Evolutionary conservation across 129 eudicot species (phyloP).

Genomic region (Centella asiatica): DNA sequence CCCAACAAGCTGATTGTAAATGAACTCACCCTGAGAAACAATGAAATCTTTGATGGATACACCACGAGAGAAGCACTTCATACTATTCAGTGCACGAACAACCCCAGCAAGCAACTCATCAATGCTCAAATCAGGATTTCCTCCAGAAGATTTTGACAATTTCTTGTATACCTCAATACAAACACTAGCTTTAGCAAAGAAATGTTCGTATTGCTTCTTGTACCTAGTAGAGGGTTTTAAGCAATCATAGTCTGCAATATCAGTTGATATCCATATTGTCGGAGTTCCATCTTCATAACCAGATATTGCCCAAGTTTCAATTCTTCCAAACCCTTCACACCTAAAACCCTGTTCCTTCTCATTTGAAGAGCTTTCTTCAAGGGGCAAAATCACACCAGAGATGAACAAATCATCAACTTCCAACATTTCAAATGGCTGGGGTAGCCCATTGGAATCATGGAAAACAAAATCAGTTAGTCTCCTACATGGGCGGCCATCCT

Average conservation of each 20-base stretch:
- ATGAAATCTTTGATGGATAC: slow-evolving; percentile 50
- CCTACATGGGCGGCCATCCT: slow-evolving; percentile 35
- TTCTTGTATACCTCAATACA: slow-evolving; percentile 60
- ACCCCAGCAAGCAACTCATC: slow-evolving; percentile 62
- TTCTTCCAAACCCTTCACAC: slow-evolving; percentile 68
- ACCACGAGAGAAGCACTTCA: slow-evolving; percentile 48
- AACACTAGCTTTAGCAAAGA: slow-evolving; percentile 54
- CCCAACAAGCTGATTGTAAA: slow-evolving; percentile 61
- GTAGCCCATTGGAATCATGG: slow-evolving; percentile 44
- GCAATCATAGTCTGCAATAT: slow-evolving; percentile 72
- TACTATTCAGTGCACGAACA: slow-evolving; percentile 52
- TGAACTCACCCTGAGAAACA: slow-evolving; percentile 63
- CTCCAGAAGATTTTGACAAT: slow-evolving; percentile 55
- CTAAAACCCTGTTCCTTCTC: slow-evolving; percentile 44
- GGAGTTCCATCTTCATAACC: slow-evolving; percentile 82
- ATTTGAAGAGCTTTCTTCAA: slow-evolving; percentile 42
- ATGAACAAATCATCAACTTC: slow-evolving; percentile 56
- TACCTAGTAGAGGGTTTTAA: slow-evolving; percentile 48
- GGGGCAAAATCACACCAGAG: slow-evolving; percentile 53
- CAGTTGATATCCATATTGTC: slow-evolving; percentile 71
- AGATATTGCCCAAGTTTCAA: slow-evolving; percentile 69
- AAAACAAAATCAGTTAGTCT: slow-evolving; percentile 49
- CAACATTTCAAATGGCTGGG: slow-evolving; percentile 66
- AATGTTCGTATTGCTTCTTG: slow-evolving; percentile 46
- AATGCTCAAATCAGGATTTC: slow-evolving; percentile 43